A percentile compares a stretch with the other conserved stretches of the same genome.
Evolutionary conservation across 2,329 filamentous ascomycete genomes (phyloP).

Genomic region (Penicillium sumatraense): DNA sequence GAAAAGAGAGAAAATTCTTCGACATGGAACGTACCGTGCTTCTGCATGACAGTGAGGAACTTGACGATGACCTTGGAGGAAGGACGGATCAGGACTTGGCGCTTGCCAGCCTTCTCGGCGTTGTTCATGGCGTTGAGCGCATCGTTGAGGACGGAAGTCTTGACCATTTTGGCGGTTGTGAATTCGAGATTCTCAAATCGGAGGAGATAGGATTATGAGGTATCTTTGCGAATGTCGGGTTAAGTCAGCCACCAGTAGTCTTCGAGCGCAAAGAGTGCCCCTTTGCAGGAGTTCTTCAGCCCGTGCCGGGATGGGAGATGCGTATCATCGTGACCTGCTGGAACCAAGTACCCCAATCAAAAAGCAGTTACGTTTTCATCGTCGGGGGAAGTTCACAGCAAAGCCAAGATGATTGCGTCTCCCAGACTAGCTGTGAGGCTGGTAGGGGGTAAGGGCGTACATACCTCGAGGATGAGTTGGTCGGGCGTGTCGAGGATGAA

Average conservation of each 20-base stretch:
- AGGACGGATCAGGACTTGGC: constrained; percentile 97
- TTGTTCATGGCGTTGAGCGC: constrained; percentile 99
- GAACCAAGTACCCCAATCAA: background rate
- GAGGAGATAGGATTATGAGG: constrained; percentile 40
- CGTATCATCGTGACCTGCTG: constrained; percentile 45
- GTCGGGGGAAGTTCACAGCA: constrained; percentile 15
- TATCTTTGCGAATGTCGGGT: constrained; percentile 32
- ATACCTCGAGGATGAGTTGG: constrained; percentile 47
- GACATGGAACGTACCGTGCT: constrained; percentile 79
- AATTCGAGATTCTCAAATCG: constrained; percentile 57
- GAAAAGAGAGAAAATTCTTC: constrained; percentile 3
- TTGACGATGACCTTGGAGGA: constrained; percentile 99
- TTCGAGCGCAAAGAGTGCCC: constrained; percentile 72
- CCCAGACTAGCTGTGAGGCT: constrained; percentile 51
- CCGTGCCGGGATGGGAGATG: constrained; percentile 55
- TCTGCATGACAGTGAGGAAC: constrained; percentile 99
- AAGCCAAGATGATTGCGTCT: constrained; percentile 44
- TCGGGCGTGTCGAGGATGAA: constrained; percentile 27
- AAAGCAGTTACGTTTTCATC: constrained; percentile 8
- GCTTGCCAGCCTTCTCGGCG: constrained; percentile 99
- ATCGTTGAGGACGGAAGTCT: constrained; percentile 99
- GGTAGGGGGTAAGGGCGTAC: constrained; percentile 35
- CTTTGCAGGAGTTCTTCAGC: constrained; percentile 69
- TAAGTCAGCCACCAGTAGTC: constrained; percentile 68
- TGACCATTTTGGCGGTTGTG: constrained; percentile 87